Base-by-base conservation (phyloP, 768 basidiomycete genomes). In the Cystofilobasidium bisporidii region DNA sequence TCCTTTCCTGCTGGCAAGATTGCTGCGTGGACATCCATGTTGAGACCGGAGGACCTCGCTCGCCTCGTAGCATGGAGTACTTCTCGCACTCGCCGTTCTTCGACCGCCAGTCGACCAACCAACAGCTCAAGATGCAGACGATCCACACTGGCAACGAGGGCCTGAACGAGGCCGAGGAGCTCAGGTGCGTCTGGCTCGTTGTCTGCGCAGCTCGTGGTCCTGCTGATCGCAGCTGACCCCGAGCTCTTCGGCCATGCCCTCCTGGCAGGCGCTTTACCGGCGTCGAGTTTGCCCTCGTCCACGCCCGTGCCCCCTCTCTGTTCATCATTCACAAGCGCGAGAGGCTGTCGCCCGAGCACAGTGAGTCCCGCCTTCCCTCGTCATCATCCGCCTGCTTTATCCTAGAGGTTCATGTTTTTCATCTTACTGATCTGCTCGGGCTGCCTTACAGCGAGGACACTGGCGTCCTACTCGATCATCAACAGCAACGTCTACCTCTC, bases 261-360 rank as follows among this genome's bases (percentile, higher is more conserved):
- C 48, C 22, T 56, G 40, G 36, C 72, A 91, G 89, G 78, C 87
- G 88, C 24, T 91, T 93, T 77, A 86, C 83, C 47, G 91, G 91
- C 47, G 80, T 89, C 64, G 90, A 94, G 76, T 94, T 92, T 71
- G 87, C 87, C 17, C 81, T 94, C 63, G 88, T 87, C 3, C 87
- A 90, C 73, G 82, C 87, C 1, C 80, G 85, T 63, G 85, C 89
- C 12, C 91, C 91, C 1, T 81, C 85, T 38, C 80, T 91, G 65
- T 94, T 92, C 77, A 82, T 94, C 71, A 87, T 94, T 48, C 91
- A 93, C 75, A 93, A 92, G 77, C 83, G 89, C 69, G 87, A 91
- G 70, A 82, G 91, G 41, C 71, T 88, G 61, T 89, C 88, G 9
- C 88, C 88, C 2, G 86, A 88, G 28, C 85, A 91, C 82, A 87